Conservation (phyloP, 768 basidiomycete species). For the Collybiopsis confluens region DNA sequence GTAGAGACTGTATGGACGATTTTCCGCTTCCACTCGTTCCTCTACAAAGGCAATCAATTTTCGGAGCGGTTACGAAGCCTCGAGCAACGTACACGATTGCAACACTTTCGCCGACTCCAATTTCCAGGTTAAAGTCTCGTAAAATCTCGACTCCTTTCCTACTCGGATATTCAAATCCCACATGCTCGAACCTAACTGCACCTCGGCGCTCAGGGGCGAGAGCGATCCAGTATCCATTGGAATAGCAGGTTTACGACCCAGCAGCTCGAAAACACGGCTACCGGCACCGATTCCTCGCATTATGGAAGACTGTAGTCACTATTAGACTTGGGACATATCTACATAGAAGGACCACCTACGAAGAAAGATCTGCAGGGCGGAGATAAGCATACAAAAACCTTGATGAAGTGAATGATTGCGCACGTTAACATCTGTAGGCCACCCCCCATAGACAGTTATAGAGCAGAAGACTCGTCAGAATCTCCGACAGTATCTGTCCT, state of each 20-base stretch:
- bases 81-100: slow-evolving; percentile 80
- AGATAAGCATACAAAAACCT: slow-evolving; percentile 6
- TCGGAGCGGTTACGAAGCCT: slow-evolving; percentile 1
- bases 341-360: slow-evolving; percentile 25
- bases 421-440: slow-evolving; percentile 79
- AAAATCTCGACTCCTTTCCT: slow-evolving; percentile 78
- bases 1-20: slow-evolving; percentile 83
- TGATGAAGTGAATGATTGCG: slow-evolving; percentile 21
- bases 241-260: slow-evolving; percentile 78
- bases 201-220: slow-evolving; percentile 60
- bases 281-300: slow-evolving; percentile 98
- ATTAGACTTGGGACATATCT: not conserved
- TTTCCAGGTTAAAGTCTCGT: slow-evolving; percentile 75
- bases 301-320: slow-evolving; percentile 65
- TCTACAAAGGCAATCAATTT: slow-evolving; percentile 31
- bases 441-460: slow-evolving; percentile 88
- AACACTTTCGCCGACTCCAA: slow-evolving; percentile 82
- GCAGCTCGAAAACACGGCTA: slow-evolving; percentile 87
- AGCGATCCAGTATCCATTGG: slow-evolving; percentile 56
- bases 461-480: slow-evolving; percentile 79
- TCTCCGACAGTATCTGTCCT: slow-evolving; percentile 87
- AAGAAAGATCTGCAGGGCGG: slow-evolving; percentile 40
- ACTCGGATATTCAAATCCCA: slow-evolving; percentile 88
- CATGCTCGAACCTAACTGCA: slow-evolving; percentile 72
- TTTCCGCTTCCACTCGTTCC: slow-evolving; percentile 95